Evolutionary conservation across 805 yeast species (phyloP), one percentile per base, ranked within the genome.

Genomic region (Zygosaccharomyces lentus): DNA sequence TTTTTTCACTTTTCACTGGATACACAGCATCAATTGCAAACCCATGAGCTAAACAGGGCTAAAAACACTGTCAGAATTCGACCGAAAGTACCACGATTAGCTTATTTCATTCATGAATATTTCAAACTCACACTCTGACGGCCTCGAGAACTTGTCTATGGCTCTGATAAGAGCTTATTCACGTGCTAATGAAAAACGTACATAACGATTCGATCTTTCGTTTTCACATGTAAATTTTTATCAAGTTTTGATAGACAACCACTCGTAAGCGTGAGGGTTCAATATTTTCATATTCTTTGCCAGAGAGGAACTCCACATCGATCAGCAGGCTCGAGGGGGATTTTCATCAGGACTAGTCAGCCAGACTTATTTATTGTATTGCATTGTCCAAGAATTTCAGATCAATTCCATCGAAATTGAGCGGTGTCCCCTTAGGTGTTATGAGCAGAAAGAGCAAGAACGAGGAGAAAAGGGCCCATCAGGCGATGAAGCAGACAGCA

Each of bases 361-460:
- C n/a, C 15, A 10, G 32, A 29, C 15, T 13, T 29, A 29, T 29
- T 29, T 29, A 29, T 29, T 29, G 32, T n/a, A 13, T 13, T n/a
- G 13, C 7, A 7, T 13, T 29, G 13, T 29, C 32, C 10, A 29
- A 13, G 6, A 7, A 10, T 29, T 13, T 3, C 15, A 13, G 15
- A 16, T 29, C 32, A 38, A 16, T 27, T 27, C 41, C 19, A 12
- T 27, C 31, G 9, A 38, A 13, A 37, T 12, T 13, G 23, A 26
- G 41, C 27, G 34, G 41, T 27, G 34, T 38, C 34, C 41, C 41
- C 41, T 38, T 25, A 27, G 23, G 24, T 12, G 23, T 27, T 27
- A 38, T 38, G 41, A 38, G 41, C 23, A 38, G 16, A 16, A 38
- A 26, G 34, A 38, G 41, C 23, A 38, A 27, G 15, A 38, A 38